A percentile compares a stretch with the other conserved stretches of the same genome.
These are phyloP conservation scores for Fonsecaea pedrosoi DNA, from an alignment of 2,329 filamentous ascomycete genomes.

Conservation along the genomic window DNA sequence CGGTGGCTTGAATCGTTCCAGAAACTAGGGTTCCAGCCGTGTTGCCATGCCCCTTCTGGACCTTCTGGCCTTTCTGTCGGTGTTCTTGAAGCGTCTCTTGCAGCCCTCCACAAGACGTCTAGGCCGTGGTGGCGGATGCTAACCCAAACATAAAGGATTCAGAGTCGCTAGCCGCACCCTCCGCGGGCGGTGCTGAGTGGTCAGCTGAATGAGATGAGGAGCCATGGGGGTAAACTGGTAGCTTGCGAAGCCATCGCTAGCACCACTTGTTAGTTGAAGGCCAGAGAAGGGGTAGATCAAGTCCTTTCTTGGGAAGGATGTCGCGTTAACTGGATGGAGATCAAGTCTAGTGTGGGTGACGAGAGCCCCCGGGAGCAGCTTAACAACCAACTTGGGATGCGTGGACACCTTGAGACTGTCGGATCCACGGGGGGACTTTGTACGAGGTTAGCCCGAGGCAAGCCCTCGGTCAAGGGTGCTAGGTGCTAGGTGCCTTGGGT, in stretches of 20 bases:
- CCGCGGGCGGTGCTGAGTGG: neutral
- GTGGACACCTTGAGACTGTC: neutral
- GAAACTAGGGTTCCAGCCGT: constrained; percentile 11
- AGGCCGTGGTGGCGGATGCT: neutral
- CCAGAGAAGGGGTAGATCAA: constrained; percentile 9
- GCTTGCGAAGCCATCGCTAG: neutral
- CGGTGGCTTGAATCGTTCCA: constrained; percentile 8
- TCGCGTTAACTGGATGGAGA: neutral
- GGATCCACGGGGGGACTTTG: neutral
- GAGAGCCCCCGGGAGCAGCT: neutral
- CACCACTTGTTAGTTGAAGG: neutral
- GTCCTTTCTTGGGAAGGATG: constrained; percentile 9
- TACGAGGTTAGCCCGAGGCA: neutral
- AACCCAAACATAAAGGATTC: neutral
- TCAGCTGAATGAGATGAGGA: neutral
- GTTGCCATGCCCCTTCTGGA: constrained; percentile 1
- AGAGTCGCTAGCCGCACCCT: neutral
- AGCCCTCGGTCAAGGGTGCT: neutral
- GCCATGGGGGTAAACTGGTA: neutral
- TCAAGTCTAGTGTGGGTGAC: neutral
- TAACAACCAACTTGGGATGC: neutral
- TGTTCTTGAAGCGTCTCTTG: constrained; percentile 1
- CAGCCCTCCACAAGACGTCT: neutral
- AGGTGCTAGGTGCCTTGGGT: neutral
- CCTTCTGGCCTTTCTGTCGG: neutral